phyloP scores from a whole-genome alignment of 192 early-diverging fungal genomes.

The Phycomyces nitens region DNA sequence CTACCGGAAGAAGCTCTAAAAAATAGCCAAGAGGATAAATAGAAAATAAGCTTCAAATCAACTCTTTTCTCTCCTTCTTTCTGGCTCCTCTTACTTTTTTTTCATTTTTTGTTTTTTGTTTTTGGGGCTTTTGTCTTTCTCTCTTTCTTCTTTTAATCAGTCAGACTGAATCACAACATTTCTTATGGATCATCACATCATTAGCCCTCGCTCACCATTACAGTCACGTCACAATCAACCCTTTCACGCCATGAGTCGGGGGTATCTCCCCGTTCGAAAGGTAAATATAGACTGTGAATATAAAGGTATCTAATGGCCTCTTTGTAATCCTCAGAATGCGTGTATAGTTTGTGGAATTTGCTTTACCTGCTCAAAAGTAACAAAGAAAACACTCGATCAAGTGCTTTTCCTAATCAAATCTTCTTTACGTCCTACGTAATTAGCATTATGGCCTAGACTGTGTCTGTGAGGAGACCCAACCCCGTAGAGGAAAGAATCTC shows the following conservation, averaged over 20 bases:
- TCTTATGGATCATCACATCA: constrained; percentile 10
- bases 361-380: constrained; percentile 36
- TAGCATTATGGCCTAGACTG: constrained; percentile 33
- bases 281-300: background rate
- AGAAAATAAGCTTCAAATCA: too few species aligned
- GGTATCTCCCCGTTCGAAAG: constrained; percentile 4
- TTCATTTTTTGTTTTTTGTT: constrained; percentile 3
- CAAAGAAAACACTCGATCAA: background rate
- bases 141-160: constrained; percentile 11
- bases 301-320: background rate
- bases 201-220: background rate
- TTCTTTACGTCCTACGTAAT: background rate
- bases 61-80: background rate
- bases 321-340: constrained; percentile 26
- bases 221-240: constrained; percentile 2
- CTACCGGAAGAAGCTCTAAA: background rate
- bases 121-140: constrained; percentile 7
- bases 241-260: background rate
- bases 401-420: background rate
- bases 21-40: background rate
- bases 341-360: constrained; percentile 35
- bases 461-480: constrained; percentile 27
- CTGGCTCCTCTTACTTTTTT: background rate
- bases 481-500: constrained; percentile 33
- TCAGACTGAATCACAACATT: constrained; percentile 28